Base-by-base conservation (phyloP, 306 rosid species). In the Lathyrus tuberosus region DNA sequence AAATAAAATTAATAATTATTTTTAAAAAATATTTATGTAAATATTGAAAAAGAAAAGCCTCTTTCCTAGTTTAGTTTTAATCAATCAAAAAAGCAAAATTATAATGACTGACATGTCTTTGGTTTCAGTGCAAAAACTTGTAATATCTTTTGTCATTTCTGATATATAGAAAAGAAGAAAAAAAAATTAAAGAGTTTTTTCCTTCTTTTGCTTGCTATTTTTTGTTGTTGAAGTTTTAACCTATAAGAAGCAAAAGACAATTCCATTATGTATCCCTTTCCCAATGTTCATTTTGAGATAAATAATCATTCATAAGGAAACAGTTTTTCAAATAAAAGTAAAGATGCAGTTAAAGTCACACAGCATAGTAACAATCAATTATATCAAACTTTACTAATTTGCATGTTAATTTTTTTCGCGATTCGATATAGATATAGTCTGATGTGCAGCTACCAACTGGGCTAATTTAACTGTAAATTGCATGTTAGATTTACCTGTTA, bases 401-500 rank as follows among this genome's bases (percentile, higher is more conserved):
- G 41, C 64, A 58, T 58, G 38, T 31, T 26, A 28, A 59, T n/a
- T 33, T 35, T 35, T 35, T 8, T 1, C 0, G 2, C 10, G n/a
- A n/a, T n/a, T n/a, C n/a, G n/a, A n/a, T n/a, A n/a, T n/a, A n/a
- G n/a, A n/a, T n/a, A n/a, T n/a, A n/a, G n/a, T n/a, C n/a, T n/a
- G n/a, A n/a, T n/a, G 8, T 1, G 4, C 9, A 1, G 2, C 38
- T 33, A 33, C 1, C 38, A 33, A 33, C 9, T 33, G 38, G 6
- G 7, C 9, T 33, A 9, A 8, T 2, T 33, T 33, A 33, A 33
- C 9, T 40, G 10, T 8, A 10, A 40, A 40, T 31, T 31, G 37
- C 37, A 1, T 31, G 14, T 41, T 12, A 41, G 11, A 16, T 9
- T 71, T 82, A 95, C 95, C 97, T 91, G 74, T 88, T 71, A 72